Evolutionary conservation across 345 rosid species (phyloP).

Genomic region (Gossypium anomalum): DNA sequence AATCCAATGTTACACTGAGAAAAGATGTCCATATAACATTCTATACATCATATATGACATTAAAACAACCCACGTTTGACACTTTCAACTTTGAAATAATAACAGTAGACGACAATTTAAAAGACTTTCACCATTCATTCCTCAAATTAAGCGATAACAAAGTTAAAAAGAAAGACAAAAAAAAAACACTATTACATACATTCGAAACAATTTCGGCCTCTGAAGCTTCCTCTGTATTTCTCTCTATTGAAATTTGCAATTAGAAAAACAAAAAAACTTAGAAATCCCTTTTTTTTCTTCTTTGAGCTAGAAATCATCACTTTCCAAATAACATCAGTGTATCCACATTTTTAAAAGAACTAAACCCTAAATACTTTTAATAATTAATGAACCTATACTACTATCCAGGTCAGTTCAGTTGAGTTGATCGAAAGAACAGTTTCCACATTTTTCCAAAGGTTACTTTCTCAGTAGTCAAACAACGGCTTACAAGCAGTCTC

Average conservation of each 20-base stretch:
- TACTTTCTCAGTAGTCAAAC: slow-evolving; percentile 14
- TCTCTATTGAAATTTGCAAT: neutral
- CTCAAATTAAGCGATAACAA: neutral
- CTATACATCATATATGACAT: neutral
- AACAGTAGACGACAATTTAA: neutral
- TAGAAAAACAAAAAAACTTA: neutral
- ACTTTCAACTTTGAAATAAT: neutral
- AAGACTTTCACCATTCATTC: neutral
- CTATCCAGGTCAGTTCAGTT: slow-evolving; percentile 8
- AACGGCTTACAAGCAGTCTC: slow-evolving; percentile 4
- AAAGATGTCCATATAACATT: neutral
- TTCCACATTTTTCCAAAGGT: slow-evolving; percentile 7
- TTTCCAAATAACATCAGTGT: neutral
- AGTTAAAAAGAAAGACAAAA: neutral
- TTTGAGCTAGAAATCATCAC: neutral
- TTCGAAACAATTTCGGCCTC: neutral
- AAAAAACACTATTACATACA: neutral
- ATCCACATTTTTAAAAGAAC: neutral
- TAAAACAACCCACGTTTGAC: neutral
- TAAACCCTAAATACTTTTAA: neutral
- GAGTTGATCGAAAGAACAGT: neutral
- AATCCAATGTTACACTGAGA: neutral
- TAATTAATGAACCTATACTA: neutral
- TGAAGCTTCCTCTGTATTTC: neutral
- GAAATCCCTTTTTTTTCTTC: neutral